Base-by-base conservation (phyloP, 1,284 basidiomycete species). In the Sporisorium exsertum region DNA sequence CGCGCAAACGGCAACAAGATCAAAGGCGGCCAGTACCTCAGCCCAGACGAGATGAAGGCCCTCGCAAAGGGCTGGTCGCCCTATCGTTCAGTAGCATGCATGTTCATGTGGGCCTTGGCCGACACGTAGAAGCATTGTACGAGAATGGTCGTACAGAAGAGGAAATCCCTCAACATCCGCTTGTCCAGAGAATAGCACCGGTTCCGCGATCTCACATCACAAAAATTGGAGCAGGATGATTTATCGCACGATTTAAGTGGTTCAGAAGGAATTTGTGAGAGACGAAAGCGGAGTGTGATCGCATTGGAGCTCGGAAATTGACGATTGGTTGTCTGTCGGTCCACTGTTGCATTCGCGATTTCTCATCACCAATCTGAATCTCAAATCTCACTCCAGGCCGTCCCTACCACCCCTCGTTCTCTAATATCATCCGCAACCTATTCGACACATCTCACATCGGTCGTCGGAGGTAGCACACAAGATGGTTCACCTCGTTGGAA, bases 91-190 rank as follows among this genome's bases (percentile, higher is more conserved):
- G 74, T 85, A 5, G 83, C 81, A 1, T 69, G 72, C 53, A 76
- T 82, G 66, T 78, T 82, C 55, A 72, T 85, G 72, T 85, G 82
- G 81, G 64, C 77, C 10, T 62, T 81, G 20, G 73, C 80, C 8
- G 79, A 81, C 49, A 51, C 68, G 5, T 76, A 54, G 47, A 2
- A 12, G 16, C 32, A 52, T 46, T 42, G 10, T 45, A 51, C 18
- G n/a, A n/a, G n/a, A n/a, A n/a, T n/a, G n/a, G n/a, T n/a, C n/a
- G n/a, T n/a, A n/a, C 18, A 3, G 15, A 45, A 10, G 10, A 10
- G 22, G 54, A 33, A 33, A 12, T 42, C 54, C 33, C 33, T 35
- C 33, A 3, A 29, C 27, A 29, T 40, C 37, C 16, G 26, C 18
- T 9, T 16, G 24, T 18, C 16, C 8, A n/a, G 47, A 29, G 47